Percentiles rank a stretch among this genome's conserved stretches.
Evolutionary conservation across 179 eudicot genomes (phyloP).

Genomic region (Camellia oleifera): DNA sequence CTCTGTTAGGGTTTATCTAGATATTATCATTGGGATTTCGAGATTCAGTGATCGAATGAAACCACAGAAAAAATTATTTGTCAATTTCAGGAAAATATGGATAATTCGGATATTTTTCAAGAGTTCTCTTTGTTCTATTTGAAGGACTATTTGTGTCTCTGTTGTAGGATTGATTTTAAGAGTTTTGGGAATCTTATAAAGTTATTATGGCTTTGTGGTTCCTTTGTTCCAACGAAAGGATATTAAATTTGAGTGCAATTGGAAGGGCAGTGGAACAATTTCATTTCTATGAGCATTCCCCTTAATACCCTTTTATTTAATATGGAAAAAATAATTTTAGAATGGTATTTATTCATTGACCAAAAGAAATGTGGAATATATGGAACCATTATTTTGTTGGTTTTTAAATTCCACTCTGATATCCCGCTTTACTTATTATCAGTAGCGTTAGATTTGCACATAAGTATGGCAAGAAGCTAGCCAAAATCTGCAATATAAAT

Average conservation of each 20-base stretch:
- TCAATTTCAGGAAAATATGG: background rate
- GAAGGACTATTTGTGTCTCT: background rate
- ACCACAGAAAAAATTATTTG: background rate
- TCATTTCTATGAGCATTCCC: background rate
- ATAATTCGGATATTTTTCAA: background rate
- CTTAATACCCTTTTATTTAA: background rate
- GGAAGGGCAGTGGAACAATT: background rate
- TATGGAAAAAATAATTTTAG: background rate
- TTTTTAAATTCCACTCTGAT: background rate
- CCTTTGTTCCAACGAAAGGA: background rate
- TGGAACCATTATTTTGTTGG: background rate
- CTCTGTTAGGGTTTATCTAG: background rate
- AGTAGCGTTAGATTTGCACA: background rate
- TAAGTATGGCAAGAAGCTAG: background rate
- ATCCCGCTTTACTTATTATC: background rate
- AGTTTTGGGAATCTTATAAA: constrained; percentile 5
- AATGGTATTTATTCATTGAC: background rate
- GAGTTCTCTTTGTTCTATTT: background rate
- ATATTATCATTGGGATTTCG: background rate
- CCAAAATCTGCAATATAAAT: background rate
- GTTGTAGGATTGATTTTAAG: background rate
- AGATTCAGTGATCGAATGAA: background rate
- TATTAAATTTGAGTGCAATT: background rate
- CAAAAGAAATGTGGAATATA: background rate
- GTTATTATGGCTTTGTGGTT: background rate